These are phyloP conservation scores for Ustilago curta DNA, from an alignment of 1,284 basidiomycete species.

Conservation along the genomic window DNA sequence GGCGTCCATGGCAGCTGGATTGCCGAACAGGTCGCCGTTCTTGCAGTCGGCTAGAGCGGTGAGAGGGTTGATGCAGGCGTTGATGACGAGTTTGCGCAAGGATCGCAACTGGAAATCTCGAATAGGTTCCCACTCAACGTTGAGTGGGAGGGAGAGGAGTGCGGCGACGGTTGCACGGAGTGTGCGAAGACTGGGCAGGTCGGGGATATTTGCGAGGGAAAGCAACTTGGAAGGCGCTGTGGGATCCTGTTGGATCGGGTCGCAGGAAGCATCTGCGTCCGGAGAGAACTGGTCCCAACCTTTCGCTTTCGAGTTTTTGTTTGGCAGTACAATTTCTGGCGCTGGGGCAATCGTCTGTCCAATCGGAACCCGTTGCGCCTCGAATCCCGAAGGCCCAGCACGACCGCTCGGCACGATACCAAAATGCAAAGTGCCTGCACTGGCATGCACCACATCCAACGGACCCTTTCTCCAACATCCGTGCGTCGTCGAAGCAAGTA, in stretches of 20 bases:
- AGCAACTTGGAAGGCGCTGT: conserved; percentile 33
- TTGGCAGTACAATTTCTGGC: conserved; percentile 2
- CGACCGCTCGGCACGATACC: conserved; percentile 79
- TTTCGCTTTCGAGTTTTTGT: conserved; percentile 1
- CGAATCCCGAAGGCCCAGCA: conserved; percentile 25
- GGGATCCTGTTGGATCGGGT: conserved; percentile 17
- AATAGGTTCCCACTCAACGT: conserved; percentile 77
- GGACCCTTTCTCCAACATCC: conserved; percentile 74
- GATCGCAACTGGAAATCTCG: conserved; percentile 79
- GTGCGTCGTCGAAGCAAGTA: conserved; percentile 86
- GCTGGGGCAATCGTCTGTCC: conserved; percentile 29
- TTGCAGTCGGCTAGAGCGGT: conserved; percentile 83
- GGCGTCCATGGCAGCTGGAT: conserved; percentile 55
- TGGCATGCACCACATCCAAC: conserved; percentile 80
- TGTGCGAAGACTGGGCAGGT: conserved; percentile 41
- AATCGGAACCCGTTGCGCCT: conserved; percentile 22
- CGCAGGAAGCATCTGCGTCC: conserved; percentile 12
- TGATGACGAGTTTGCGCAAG: conserved; percentile 85
- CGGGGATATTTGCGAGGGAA: conserved; percentile 54
- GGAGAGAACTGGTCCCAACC: conserved; percentile 45
- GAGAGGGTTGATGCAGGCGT: conserved; percentile 87
- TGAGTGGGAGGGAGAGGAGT: conserved; percentile 60
- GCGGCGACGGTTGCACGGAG: conserved; percentile 56
- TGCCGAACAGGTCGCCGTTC: conserved; percentile 77
- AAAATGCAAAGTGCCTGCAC: conserved; percentile 80